Conservation (phyloP, 148 eudicot genomes). For the Suaeda aralocaspica region DNA sequence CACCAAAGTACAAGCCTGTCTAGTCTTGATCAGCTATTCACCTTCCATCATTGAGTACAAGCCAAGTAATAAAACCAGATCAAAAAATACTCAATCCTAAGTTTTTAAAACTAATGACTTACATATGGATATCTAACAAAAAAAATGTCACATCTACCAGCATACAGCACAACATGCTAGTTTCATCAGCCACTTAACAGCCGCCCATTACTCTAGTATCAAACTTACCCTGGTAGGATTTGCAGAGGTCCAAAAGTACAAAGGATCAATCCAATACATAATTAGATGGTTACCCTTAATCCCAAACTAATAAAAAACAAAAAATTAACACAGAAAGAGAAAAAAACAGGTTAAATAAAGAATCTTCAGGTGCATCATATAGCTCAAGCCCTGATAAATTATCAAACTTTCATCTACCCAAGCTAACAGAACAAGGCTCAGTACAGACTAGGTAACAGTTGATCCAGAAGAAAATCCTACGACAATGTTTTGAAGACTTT, state of each 20-base stretch:
- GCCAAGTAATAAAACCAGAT: not conserved
- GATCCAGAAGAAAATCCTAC: constrained; percentile 45
- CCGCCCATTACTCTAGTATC: not conserved
- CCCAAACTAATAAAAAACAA: no score
- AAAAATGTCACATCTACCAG: not conserved
- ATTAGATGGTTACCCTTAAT: no score
- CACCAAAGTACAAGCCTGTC: not conserved
- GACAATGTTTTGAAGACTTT: constrained; percentile 79
- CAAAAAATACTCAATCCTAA: not conserved
- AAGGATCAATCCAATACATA: no score
- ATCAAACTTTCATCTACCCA: not conserved
- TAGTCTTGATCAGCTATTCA: not conserved
- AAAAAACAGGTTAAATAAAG: not conserved
- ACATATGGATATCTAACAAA: not conserved
- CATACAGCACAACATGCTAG: not conserved
- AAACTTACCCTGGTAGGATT: not conserved
- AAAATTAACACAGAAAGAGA: not conserved
- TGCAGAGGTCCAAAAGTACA: not conserved
- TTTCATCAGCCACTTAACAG: not conserved
- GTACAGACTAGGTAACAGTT: not conserved
- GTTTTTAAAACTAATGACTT: not conserved
- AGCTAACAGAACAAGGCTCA: not conserved
- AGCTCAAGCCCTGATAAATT: not conserved
- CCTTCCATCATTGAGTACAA: not conserved
- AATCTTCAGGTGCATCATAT: constrained; percentile 1